Evolutionary conservation across 805 yeast genomes (phyloP), one percentile per base, ranked within the genome.

Genomic region (Vanderwaltozyma polyspora): DNA sequence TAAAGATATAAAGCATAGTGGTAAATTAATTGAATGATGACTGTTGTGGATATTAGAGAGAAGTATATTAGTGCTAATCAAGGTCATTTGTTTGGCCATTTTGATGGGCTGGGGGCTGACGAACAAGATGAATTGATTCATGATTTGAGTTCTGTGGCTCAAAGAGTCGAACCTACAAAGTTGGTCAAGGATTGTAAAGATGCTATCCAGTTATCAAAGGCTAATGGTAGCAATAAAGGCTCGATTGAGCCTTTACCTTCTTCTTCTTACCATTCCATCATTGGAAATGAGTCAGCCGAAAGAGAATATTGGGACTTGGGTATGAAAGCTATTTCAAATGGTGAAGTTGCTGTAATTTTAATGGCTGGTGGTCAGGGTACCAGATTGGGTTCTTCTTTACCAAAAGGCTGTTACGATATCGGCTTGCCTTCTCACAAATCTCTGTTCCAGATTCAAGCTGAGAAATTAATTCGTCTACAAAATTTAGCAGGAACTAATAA

Each of bases 321-420:
- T 11, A 57, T 78, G 13, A 63, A 73, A 18, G 81, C 89, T 21
- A 78, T 91, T 35, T 57, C 72, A 13, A 57, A 64, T 11, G 79
- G 79, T 43, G 73, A 80, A 49, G 97, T 89, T 17, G 98, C 85
- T 23, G 89, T 91, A 5, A 67, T 91, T 28, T 66, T 91, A 34
- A 79, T 91, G 82, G 96, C 99, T 10, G 99, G 99, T 37, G 99
- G 99, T 32, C 98, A 91, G 59, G 99, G 99, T 22, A 82, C 96
- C 6, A 70, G 99, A 42, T 66, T 91, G 35, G 98, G 98, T 1
- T 85, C 95, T 1, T 63, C 76, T 4, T 74, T 65, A 18, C 99
- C 99, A 25, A 91, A 91, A 59, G 99, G 99, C 1, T 89, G 96
- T 59, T 91, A 74, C 54, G 74, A 89, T 55, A 78, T 91, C 40